Evolutionary conservation across 2,329 filamentous ascomycete species (phyloP).

Genomic region (Epichloe coenophiala): DNA sequence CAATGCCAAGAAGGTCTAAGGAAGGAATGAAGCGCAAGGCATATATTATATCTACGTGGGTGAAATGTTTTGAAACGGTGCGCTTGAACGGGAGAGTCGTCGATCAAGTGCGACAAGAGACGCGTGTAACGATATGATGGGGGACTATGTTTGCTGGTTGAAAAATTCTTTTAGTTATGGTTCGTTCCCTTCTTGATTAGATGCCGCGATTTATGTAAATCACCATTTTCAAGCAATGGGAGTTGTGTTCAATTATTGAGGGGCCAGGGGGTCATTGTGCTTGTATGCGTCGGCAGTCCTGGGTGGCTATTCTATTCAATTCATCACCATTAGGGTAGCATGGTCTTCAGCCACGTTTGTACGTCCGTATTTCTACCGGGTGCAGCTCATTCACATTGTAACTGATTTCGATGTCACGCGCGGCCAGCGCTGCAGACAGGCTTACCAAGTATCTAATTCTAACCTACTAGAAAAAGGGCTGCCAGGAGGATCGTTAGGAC

Average conservation of each 20-base stretch:
- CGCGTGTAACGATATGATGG: slow-evolving; percentile 3
- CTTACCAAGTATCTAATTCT: too few species aligned
- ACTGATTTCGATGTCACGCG: too few species aligned
- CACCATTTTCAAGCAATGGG: slow-evolving; percentile 4
- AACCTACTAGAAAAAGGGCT: too few species aligned
- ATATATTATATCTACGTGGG: background rate
- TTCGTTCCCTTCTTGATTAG: background rate
- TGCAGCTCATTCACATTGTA: too few species aligned
- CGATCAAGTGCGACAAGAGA: background rate
- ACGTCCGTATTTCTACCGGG: too few species aligned
- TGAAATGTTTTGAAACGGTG: background rate
- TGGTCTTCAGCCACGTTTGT: too few species aligned
- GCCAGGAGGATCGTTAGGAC: too few species aligned
- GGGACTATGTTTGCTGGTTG: background rate
- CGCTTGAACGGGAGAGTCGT: background rate
- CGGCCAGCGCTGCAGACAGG: too few species aligned
- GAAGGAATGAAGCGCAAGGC: background rate
- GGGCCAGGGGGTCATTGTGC: too few species aligned
- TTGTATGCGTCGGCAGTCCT: background rate
- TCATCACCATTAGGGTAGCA: background rate
- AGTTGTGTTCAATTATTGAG: background rate
- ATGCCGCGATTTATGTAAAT: slow-evolving; percentile 1
- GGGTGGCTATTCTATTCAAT: too few species aligned
- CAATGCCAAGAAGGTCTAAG: background rate
- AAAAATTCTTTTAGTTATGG: background rate